Evolutionary conservation across 768 basidiomycete species (phyloP).

Genomic region (Astraeus odoratus): DNA sequence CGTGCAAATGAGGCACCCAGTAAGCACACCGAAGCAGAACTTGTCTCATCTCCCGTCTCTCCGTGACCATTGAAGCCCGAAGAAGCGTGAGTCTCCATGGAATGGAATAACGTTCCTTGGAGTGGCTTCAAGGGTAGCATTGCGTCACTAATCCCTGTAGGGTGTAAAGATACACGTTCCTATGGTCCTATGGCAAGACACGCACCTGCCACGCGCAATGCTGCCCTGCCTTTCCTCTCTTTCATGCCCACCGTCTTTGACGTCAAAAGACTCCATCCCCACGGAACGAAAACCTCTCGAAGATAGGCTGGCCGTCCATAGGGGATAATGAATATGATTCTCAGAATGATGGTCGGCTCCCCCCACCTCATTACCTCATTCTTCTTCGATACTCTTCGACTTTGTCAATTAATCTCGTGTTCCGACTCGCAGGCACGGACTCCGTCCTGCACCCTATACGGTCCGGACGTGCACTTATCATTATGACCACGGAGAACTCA

Average conservation of each 20-base stretch:
- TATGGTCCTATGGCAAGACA: constrained; percentile 25
- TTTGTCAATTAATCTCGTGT: neutral
- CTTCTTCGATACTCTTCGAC: neutral
- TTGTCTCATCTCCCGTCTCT: neutral
- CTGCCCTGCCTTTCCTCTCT: constrained; percentile 1
- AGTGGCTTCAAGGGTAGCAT: no score
- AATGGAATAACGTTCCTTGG: neutral
- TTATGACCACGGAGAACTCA: neutral
- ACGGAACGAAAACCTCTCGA: neutral
- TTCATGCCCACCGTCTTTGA: neutral
- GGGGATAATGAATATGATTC: neutral
- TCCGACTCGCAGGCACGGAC: no score
- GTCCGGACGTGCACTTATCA: no score
- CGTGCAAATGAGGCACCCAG: no score
- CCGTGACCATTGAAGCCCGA: no score
- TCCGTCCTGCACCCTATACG: no score
- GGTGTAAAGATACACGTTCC: constrained; percentile 17
- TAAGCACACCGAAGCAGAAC: no score
- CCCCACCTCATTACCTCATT: neutral
- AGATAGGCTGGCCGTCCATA: no score
- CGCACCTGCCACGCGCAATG: constrained; percentile 18
- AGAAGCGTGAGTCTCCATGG: neutral
- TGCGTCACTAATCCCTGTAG: constrained; percentile 13
- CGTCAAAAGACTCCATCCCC: neutral
- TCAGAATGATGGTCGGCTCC: neutral